phyloP scores from a whole-genome alignment of 2,329 filamentous ascomycete species.

The Blastomyces emzantsi region DNA sequence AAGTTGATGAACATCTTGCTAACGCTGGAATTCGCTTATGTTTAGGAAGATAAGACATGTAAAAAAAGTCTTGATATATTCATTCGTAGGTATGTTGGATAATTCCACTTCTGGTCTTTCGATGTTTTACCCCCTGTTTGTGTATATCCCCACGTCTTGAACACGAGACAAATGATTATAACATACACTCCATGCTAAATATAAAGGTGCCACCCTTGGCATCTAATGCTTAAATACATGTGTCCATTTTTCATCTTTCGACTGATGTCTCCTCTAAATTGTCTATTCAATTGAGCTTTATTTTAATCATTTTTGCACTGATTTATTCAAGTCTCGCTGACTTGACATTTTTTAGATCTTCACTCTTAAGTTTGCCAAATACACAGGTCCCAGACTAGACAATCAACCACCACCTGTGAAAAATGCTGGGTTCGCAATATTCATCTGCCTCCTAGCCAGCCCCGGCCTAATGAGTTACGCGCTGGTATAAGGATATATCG shows the following conservation, averaged over 20 bases:
- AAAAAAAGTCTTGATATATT: background rate
- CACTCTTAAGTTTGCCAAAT: background rate
- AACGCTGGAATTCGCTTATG: background rate
- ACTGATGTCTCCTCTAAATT: conserved; percentile 37
- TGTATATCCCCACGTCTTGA: background rate
- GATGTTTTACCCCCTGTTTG: conserved; percentile 13
- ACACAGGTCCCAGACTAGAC: conserved; percentile 11
- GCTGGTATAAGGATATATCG: no score
- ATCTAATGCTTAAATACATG: conserved; percentile 47
- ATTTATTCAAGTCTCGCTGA: conserved; percentile 3
- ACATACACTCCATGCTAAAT: conserved; percentile 54
- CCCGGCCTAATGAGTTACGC: background rate
- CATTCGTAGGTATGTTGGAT: conserved; percentile 10
- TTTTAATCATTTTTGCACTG: background rate
- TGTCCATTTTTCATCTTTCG: conserved; percentile 59
- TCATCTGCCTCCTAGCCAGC: conserved; percentile 30
- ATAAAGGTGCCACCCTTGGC: conserved; percentile 41
- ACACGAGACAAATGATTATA: conserved; percentile 15
- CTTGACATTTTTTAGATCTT: conserved; percentile 5
- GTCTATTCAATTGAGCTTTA: conserved; percentile 8
- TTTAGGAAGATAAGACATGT: background rate
- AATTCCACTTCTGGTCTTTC: conserved; percentile 13
- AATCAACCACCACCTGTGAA: no score
- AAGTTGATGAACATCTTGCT: background rate
- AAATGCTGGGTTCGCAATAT: conserved; percentile 32